A percentile compares a stretch with the other conserved stretches of the same genome.
Evolutionary conservation across 805 yeast species (phyloP).

Genomic region (Kazachstania bromeliacearum): DNA sequence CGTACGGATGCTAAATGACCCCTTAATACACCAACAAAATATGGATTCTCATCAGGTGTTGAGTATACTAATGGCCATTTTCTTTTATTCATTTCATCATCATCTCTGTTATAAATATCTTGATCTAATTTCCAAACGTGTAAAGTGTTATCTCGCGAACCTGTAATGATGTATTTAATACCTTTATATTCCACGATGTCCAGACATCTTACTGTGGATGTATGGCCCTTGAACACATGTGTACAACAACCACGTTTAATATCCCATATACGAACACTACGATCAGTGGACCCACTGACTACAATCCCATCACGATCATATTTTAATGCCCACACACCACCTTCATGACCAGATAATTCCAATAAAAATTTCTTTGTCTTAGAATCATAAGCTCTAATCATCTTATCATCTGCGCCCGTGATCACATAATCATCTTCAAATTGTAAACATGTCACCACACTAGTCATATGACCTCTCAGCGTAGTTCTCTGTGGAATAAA

Average conservation of each 20-base stretch:
- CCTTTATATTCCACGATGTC: conserved; percentile 67
- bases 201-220: conserved; percentile 86
- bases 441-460: conserved; percentile 91
- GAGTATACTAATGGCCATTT: conserved; percentile 37
- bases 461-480: conserved; percentile 59
- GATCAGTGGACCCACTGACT: conserved; percentile 90
- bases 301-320: conserved; percentile 62
- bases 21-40: conserved; percentile 53
- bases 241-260: conserved; percentile 77
- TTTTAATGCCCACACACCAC: conserved; percentile 98
- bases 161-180: conserved; percentile 70
- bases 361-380: conserved; percentile 54
- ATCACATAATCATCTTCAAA: conserved; percentile 85
- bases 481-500: conserved; percentile 60
- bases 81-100: conserved; percentile 54
- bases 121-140: conserved; percentile 76
- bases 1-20: conserved; percentile 81
- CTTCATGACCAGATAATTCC: conserved; percentile 79
- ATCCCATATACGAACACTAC: conserved; percentile 92
- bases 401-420: conserved; percentile 84
- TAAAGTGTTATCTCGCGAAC: conserved; percentile 67
- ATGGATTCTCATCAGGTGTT: conserved; percentile 41
- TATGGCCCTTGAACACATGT: conserved; percentile 84
- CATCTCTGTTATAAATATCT: conserved; percentile 54
- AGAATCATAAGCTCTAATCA: conserved; percentile 74